A percentile compares a stretch with the other conserved stretches of the same genome.
Evolutionary conservation across 1,139 yeast species (phyloP).

Genomic region (Candida sp.): DNA sequence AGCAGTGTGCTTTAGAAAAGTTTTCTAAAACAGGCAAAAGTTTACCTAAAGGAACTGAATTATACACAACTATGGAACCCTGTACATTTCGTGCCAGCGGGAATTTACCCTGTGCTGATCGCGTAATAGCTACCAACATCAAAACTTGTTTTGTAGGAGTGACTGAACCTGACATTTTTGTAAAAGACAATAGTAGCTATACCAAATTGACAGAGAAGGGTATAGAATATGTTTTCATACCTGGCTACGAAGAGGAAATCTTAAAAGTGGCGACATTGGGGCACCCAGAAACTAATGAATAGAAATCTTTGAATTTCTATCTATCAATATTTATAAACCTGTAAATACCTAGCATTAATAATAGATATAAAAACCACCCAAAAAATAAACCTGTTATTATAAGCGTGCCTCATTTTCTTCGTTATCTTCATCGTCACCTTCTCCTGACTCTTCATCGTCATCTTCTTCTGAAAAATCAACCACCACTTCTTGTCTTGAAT

Average conservation of each 20-base stretch:
- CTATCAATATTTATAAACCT: no score
- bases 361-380: neutral
- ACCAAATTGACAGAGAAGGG: conserved; percentile 50
- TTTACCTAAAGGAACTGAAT: conserved; percentile 74
- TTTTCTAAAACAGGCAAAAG: conserved; percentile 39
- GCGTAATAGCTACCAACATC: conserved; percentile 59
- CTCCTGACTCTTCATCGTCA: neutral
- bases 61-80: conserved; percentile 98
- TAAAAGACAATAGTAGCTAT: conserved; percentile 69
- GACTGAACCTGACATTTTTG: conserved; percentile 85
- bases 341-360: no score
- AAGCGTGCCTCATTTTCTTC: neutral
- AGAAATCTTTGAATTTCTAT: no score
- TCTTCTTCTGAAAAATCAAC: conserved; percentile 26
- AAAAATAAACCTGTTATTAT: no score
- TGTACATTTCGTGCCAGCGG: conserved; percentile 91
- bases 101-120: conserved; percentile 80
- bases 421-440: neutral
- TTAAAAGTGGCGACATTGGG: conserved; percentile 75
- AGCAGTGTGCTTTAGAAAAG: conserved; percentile 89
- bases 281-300: conserved; percentile 35
- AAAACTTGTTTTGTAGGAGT: conserved; percentile 88
- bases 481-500: conserved; percentile 53
- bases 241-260: conserved; percentile 79
- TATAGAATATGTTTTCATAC: conserved; percentile 73